Evolutionary conservation across 805 yeast species (phyloP), one percentile per base, ranked within the genome.

Genomic region (Yarrowia bubula): DNA sequence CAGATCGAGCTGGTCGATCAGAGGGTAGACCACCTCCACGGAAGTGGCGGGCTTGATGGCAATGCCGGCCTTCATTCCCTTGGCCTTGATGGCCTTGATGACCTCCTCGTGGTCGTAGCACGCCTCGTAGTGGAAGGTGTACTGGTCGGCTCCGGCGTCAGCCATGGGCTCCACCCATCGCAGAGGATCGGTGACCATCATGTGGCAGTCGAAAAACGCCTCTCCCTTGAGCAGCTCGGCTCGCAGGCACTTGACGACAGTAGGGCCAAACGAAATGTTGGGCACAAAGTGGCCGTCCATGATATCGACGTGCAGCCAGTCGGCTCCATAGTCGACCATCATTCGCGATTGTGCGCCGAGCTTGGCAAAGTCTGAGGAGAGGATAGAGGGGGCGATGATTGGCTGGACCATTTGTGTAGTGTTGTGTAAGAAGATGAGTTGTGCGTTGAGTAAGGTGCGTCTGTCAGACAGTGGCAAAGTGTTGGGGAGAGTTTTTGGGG

Each of bases 211-310:
- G 73, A 95, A 93, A 71, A 84, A 84, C 6, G 81, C 81, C 68
- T 79, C 81, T 17, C 82, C 82, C 72, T 87, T 81, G 61, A 98
- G 97, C 51, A 92, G 83, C 38, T 85, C 84, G 68, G 85, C 83
- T 71, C 98, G 85, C 73, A 92, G 83, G 38, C 90, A 84, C 65
- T 85, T 78, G 58, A 92, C 92, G 64, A 93, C 84, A 65, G 97
- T 97, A 41, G 96, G 91, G 31, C 99, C 99, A 72, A 95, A 80
- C 1, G 97, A 87, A 69, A 95, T 88, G 79, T 95, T 95, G 70
- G 99, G 99, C 58, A 95, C 99, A 75, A 95, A 95, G 77, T 93
- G 92, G 57, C 99, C 99, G 75, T 95, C 99, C 99, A 95, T 95
- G 57, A 95, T 93, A 77, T 95, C 99, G 63, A 95, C 86, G 77